Conservation (phyloP, 2,329 filamentous ascomycete species). For the Chrysosporium queenslandicum region DNA sequence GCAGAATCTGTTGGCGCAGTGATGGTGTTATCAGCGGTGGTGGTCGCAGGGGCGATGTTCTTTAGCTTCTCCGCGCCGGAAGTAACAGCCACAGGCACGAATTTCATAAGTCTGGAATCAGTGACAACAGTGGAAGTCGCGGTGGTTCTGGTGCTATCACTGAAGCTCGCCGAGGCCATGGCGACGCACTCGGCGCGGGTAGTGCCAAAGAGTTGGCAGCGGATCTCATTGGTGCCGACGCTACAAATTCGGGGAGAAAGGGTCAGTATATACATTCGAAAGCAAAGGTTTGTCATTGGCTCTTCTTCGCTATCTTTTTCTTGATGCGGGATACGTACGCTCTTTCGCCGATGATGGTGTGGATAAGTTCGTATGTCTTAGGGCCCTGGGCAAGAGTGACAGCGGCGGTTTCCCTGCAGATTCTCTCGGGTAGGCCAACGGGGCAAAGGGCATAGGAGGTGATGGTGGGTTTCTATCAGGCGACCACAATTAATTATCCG, state of each 20-base stretch:
- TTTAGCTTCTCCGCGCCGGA: slow-evolving; percentile 14
- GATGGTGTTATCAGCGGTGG: neutral
- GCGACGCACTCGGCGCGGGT: slow-evolving; percentile 1
- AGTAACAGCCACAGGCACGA: slow-evolving; percentile 10
- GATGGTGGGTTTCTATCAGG: neutral
- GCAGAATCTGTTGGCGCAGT: neutral
- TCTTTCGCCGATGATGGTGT: neutral
- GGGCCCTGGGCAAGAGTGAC: slow-evolving; percentile 6
- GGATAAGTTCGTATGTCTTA: slow-evolving; percentile 2
- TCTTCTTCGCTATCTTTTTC: too few relatives aligned
- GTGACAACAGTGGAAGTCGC: neutral
- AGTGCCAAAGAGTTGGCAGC: slow-evolving; percentile 4
- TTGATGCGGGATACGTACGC: neutral
- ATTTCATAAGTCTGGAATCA: neutral
- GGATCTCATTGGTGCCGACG: neutral
- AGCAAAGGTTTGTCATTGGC: too few relatives aligned
- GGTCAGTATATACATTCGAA: too few relatives aligned
- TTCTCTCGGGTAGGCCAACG: neutral
- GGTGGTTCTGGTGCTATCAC: neutral
- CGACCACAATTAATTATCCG: too few relatives aligned
- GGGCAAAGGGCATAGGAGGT: slow-evolving; percentile 4
- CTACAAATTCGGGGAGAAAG: neutral
- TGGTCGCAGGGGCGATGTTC: neutral
- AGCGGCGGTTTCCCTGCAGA: neutral
- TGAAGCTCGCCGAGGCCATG: neutral